Percentiles rank a stretch among this genome's conserved stretches.
Conservation (phyloP, 306 rosid genomes). For the Inga leiocalycina region DNA sequence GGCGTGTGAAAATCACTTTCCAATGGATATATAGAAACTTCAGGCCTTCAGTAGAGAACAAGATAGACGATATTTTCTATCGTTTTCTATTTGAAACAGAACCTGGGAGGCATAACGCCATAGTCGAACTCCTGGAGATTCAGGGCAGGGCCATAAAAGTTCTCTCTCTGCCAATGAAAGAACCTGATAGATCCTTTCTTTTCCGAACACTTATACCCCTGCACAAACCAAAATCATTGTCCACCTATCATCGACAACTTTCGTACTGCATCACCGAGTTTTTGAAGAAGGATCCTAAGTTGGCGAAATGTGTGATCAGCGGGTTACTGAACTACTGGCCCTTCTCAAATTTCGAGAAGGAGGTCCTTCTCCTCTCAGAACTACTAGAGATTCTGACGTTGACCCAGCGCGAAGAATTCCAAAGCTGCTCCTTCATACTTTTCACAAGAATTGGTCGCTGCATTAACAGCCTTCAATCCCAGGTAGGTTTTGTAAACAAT, state of each 20-base stretch:
- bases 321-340: conserved; percentile 83
- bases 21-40: conserved; percentile 75
- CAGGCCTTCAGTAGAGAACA: conserved; percentile 72
- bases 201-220: conserved; percentile 67
- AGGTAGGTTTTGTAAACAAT: conserved; percentile 60
- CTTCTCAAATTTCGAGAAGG: conserved; percentile 69
- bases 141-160: conserved; percentile 73
- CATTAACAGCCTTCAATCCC: conserved; percentile 76
- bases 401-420: conserved; percentile 53
- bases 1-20: conserved; percentile 61
- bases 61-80: conserved; percentile 67
- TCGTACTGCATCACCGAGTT: conserved; percentile 68
- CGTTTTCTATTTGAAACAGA: conserved; percentile 74
- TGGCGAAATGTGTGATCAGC: conserved; percentile 66
- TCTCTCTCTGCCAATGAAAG: conserved; percentile 72
- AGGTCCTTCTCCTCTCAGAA: conserved; percentile 72
- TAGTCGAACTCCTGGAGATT: conserved; percentile 70
- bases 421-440: conserved; percentile 51
- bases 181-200: conserved; percentile 67
- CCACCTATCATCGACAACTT: conserved; percentile 58
- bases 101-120: conserved; percentile 51
- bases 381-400: conserved; percentile 65
- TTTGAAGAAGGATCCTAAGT: conserved; percentile 67
- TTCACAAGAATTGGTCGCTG: conserved; percentile 70
- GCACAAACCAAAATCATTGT: conserved; percentile 59